A percentile compares a stretch with the other conserved stretches of the same genome.
These are phyloP conservation scores for Paragyromitra xinjiangensis DNA, from an alignment of 495 filamentous ascomycete genomes.

Conservation along the genomic window DNA sequence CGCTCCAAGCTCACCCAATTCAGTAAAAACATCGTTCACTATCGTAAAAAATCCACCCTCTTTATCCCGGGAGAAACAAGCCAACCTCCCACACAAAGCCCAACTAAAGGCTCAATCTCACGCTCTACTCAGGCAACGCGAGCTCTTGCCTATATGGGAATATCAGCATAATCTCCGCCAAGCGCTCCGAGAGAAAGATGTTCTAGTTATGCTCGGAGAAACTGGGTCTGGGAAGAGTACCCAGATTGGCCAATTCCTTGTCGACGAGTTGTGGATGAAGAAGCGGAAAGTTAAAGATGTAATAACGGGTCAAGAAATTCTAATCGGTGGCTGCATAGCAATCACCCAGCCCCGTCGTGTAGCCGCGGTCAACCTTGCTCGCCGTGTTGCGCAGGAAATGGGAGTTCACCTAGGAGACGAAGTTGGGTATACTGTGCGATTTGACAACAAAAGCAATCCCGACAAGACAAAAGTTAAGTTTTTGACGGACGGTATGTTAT, in stretches of 20 bases:
- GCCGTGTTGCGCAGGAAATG: slow-evolving; percentile 88
- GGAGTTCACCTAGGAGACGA: slow-evolving; percentile 76
- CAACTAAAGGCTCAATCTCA: slow-evolving; percentile 44
- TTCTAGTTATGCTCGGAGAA: slow-evolving; percentile 88
- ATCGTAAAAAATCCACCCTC: neutral
- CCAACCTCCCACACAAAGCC: slow-evolving; percentile 38
- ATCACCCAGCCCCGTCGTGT: slow-evolving; percentile 95
- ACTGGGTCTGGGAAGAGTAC: slow-evolving; percentile 98
- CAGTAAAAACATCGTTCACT: neutral
- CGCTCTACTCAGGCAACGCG: slow-evolving; percentile 64
- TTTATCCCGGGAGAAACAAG: neutral
- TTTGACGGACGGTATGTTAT: slow-evolving; percentile 93
- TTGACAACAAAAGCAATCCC: slow-evolving; percentile 77
- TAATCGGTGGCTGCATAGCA: slow-evolving; percentile 85
- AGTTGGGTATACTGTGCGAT: slow-evolving; percentile 94
- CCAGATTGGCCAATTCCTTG: slow-evolving; percentile 91
- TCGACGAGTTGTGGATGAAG: slow-evolving; percentile 73
- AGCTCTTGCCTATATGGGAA: slow-evolving; percentile 82
- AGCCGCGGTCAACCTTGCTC: slow-evolving; percentile 90
- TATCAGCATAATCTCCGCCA: slow-evolving; percentile 74
- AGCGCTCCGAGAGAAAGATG: slow-evolving; percentile 71
- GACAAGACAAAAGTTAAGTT: slow-evolving; percentile 83
- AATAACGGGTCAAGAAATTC: slow-evolving; percentile 60
- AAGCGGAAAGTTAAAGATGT: slow-evolving; percentile 63
- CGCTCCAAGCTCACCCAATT: neutral